Conservation (phyloP, 441 rosid genomes). For the Brassica hybrid region DNA sequence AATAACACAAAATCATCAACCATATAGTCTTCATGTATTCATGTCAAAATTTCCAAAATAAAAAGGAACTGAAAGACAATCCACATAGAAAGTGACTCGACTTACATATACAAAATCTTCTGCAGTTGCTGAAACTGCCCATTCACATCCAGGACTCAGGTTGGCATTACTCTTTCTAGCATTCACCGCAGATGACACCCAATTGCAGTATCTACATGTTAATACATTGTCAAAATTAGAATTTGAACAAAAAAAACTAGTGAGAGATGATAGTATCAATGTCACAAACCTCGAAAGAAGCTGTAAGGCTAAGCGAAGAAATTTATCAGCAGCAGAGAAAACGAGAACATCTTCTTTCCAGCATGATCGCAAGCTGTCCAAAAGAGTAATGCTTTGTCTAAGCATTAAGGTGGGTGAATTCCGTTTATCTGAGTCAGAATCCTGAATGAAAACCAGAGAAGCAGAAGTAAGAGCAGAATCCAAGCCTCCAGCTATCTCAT, state of each 20-base stretch:
- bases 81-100: conserved; percentile 16
- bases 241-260: neutral
- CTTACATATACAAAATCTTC: conserved; percentile 89
- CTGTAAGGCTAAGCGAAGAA: conserved; percentile 95
- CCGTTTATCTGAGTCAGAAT: conserved; percentile 51
- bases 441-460: conserved; percentile 67
- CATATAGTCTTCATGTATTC: conserved; percentile 8
- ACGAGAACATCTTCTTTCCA: conserved; percentile 96
- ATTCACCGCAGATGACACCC: conserved; percentile 85
- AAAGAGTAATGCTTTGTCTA: conserved; percentile 76
- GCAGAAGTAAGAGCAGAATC: conserved; percentile 73
- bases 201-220: conserved; percentile 24
- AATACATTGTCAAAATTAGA: neutral
- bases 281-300: conserved; percentile 78
- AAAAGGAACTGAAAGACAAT: conserved; percentile 27
- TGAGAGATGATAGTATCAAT: neutral
- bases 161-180: conserved; percentile 59
- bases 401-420: conserved; percentile 54
- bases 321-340: conserved; percentile 90
- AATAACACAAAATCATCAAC: conserved; percentile 15
- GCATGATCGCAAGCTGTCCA: conserved; percentile 85
- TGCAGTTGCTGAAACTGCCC: conserved; percentile 81
- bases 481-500: conserved; percentile 93
- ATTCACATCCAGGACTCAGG: conserved; percentile 75
- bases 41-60: neutral